Conservation (phyloP, 140 eudicot species). For the Flaveria floridana region DNA sequence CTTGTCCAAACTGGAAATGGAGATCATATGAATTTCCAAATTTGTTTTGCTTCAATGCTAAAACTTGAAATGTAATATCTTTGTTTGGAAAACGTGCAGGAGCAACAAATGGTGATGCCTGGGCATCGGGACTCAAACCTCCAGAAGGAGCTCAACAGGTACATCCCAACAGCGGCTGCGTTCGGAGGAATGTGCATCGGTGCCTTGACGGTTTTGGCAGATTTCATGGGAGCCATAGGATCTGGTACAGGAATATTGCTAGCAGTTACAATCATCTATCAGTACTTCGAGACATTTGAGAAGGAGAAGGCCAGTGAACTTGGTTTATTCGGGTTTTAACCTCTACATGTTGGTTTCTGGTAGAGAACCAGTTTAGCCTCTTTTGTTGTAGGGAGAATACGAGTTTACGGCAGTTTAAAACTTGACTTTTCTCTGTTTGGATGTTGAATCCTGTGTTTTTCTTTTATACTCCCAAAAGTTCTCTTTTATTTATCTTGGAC, state of each 20-base stretch:
- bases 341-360: not conserved
- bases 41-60: not conserved
- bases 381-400: constrained; percentile 19
- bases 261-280: constrained; percentile 18
- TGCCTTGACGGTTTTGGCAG: constrained; percentile 25
- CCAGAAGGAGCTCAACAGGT: constrained; percentile 19
- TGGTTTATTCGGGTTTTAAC: constrained; percentile 21
- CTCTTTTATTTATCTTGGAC: not conserved
- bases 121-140: constrained; percentile 24
- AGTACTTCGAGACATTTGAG: constrained; percentile 24
- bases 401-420: constrained; percentile 8
- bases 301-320: constrained; percentile 25
- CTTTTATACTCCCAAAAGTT: constrained; percentile 1
- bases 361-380: not conserved
- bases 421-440: constrained; percentile 13
- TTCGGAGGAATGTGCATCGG: constrained; percentile 27
- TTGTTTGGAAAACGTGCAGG: not conserved
- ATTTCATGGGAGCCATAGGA: constrained; percentile 24
- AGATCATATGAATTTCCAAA: no score
- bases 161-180: constrained; percentile 24
- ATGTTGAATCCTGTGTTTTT: constrained; percentile 9
- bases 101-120: constrained; percentile 26
- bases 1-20: no score
- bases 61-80: not conserved
- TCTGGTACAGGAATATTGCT: constrained; percentile 20